Evolutionary conservation across 306 rosid species (phyloP).

Genomic region (Ormosia semicastrata): DNA sequence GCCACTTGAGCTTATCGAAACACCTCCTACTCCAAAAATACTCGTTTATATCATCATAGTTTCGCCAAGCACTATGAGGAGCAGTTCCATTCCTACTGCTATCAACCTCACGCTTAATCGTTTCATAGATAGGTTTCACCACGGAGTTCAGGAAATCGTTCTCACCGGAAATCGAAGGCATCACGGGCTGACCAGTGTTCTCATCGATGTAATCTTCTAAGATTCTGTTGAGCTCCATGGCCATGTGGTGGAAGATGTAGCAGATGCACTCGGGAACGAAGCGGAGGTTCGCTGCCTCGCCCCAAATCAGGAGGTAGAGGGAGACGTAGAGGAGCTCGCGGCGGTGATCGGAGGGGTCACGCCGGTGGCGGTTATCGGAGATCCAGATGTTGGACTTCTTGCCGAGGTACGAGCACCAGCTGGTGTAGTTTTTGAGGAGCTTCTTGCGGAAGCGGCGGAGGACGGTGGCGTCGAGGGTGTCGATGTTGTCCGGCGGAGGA

Average conservation of each 20-base stretch:
- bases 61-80: conserved; percentile 88
- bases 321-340: conserved; percentile 87
- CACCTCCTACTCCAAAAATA: conserved; percentile 92
- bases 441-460: conserved; percentile 77
- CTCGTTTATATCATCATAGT: conserved; percentile 91
- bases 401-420: conserved; percentile 91
- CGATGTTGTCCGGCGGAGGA: conserved; percentile 93
- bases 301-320: conserved; percentile 83
- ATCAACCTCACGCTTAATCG: conserved; percentile 75
- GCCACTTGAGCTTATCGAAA: conserved; percentile 92
- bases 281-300: conserved; percentile 87
- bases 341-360: conserved; percentile 61
- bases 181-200: conserved; percentile 80
- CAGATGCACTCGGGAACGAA: conserved; percentile 84
- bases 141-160: conserved; percentile 66
- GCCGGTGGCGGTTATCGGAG: conserved; percentile 56
- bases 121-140: conserved; percentile 85
- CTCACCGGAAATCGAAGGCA: conserved; percentile 79
- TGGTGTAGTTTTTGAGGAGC: conserved; percentile 68
- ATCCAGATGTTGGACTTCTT: conserved; percentile 85
- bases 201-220: conserved; percentile 88
- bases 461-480: conserved; percentile 61
- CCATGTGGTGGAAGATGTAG: conserved; percentile 86
- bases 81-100: conserved; percentile 76
- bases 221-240: conserved; percentile 74